These are phyloP conservation scores for Blumeria graminis DNA, from an alignment of 2,329 filamentous ascomycete genomes.

Conservation along the genomic window DNA sequence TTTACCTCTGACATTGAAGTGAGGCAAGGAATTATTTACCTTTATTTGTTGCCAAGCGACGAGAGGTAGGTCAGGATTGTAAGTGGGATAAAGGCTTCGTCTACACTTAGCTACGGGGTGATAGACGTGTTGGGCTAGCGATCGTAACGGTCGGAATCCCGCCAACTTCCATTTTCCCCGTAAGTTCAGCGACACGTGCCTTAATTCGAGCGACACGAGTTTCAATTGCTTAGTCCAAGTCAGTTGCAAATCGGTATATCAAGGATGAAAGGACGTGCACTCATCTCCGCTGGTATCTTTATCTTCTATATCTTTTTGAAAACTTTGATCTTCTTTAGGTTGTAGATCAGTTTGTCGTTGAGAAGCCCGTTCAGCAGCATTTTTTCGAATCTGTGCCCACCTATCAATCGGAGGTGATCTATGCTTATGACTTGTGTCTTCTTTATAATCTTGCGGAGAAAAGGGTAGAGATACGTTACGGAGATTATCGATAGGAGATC, in stretches of 20 bases:
- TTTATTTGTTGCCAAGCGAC: too few relatives aligned
- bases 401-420: conserved; percentile 39
- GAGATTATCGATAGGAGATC: conserved; percentile 15
- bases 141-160: too few relatives aligned
- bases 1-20: too few relatives aligned
- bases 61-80: too few relatives aligned
- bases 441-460: conserved; percentile 5
- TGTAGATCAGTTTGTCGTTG: conserved; percentile 27
- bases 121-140: too few relatives aligned
- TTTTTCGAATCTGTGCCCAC: conserved; percentile 91
- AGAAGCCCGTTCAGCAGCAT: conserved; percentile 60
- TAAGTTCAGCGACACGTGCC: conserved; percentile 83
- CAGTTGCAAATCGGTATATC: conserved; percentile 7
- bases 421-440: conserved; percentile 12
- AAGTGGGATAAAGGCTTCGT: too few relatives aligned
- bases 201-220: conserved; percentile 94
- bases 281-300: conserved; percentile 90
- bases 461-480: conserved; percentile 11
- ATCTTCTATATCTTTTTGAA: conserved; percentile 42
- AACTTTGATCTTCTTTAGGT: conserved; percentile 22
- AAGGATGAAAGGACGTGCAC: conserved; percentile 33
- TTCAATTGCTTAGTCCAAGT: conserved; percentile 50
- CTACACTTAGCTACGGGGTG: too few relatives aligned
- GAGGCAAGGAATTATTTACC: too few relatives aligned
- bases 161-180: conserved; percentile 18